Evolutionary conservation across 2,329 filamentous ascomycete genomes (phyloP).

Genomic region (Cordyceps javanica): DNA sequence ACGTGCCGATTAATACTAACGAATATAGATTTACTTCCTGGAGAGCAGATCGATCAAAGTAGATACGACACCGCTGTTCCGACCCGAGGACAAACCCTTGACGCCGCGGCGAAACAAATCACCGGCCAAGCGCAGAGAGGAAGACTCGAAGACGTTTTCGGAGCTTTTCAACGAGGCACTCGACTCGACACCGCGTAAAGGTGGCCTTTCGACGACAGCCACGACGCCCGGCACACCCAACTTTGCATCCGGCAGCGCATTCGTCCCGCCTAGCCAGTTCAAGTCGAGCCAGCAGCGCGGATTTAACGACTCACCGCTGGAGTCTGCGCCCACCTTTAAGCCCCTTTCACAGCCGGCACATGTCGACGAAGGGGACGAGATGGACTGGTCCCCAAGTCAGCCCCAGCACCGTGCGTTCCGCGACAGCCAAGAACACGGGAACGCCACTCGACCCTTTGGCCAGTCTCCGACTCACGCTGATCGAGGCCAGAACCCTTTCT

Average conservation of each 20-base stretch:
- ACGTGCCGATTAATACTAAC: background rate
- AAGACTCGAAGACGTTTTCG: conserved; percentile 37
- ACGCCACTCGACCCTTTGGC: conserved; percentile 35
- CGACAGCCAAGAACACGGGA: conserved; percentile 25
- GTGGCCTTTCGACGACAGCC: background rate
- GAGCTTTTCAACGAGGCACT: conserved; percentile 32
- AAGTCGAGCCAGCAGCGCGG: conserved; percentile 15
- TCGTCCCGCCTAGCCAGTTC: conserved; percentile 7
- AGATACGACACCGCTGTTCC: conserved; percentile 53
- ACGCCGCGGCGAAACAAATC: conserved; percentile 22
- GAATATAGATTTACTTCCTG: conserved; percentile 36
- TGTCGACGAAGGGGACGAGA: conserved; percentile 47
- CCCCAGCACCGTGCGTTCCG: conserved; percentile 52
- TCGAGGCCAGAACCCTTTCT: conserved; percentile 49
- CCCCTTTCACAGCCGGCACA: conserved; percentile 16
- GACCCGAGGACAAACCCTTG: conserved; percentile 18
- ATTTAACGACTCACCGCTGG: background rate
- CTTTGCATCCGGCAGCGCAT: conserved; percentile 1
- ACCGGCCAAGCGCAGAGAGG: conserved; percentile 20
- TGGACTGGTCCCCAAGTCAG: conserved; percentile 68
- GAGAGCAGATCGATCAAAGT: conserved; percentile 43
- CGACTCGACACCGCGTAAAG: conserved; percentile 19
- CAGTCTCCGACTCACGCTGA: conserved; percentile 39
- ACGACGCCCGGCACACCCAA: conserved; percentile 7
- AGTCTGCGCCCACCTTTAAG: conserved; percentile 10